These are phyloP conservation scores for Allium fistulosum DNA, from an alignment of 106 monocot species.

Conservation along the genomic window DNA sequence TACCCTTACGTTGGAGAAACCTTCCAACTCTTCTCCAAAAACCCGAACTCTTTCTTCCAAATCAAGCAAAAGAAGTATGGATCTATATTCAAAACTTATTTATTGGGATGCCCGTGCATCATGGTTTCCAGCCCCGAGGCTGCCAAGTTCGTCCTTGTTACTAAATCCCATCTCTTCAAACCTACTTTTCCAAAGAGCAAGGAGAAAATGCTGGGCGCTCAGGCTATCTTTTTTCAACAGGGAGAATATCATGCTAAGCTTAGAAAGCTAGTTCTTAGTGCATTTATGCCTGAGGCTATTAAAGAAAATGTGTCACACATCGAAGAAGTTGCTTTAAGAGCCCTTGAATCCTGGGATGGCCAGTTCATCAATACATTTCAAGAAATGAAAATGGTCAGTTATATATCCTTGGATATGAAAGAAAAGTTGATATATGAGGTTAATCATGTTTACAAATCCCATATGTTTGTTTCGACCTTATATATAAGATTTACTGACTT, in stretches of 20 bases:
- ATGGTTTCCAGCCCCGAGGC: slow-evolving; percentile 46
- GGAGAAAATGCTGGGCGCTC: slow-evolving; percentile 74
- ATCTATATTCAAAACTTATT: slow-evolving; percentile 79
- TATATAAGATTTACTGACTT: too few relatives aligned
- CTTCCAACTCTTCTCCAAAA: slow-evolving; percentile 52
- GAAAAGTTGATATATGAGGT: too few relatives aligned
- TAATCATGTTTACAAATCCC: neutral
- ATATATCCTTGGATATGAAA: too few relatives aligned
- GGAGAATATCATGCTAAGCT: slow-evolving; percentile 68
- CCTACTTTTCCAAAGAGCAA: slow-evolving; percentile 93
- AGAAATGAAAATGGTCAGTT: slow-evolving; percentile 83
- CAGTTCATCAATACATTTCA: slow-evolving; percentile 62
- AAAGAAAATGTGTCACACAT: slow-evolving; percentile 28
- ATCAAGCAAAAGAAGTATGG: slow-evolving; percentile 47
- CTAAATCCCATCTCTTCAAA: slow-evolving; percentile 76
- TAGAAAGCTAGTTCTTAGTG: slow-evolving; percentile 60
- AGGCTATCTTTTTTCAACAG: slow-evolving; percentile 95
- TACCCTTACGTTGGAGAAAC: slow-evolving; percentile 73
- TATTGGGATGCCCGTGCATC: slow-evolving; percentile 65
- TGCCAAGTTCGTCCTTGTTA: slow-evolving; percentile 74
- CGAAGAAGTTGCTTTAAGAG: slow-evolving; percentile 39
- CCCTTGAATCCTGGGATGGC: slow-evolving; percentile 66
- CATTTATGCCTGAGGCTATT: slow-evolving; percentile 75
- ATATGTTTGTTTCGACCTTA: too few relatives aligned
- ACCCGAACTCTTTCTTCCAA: slow-evolving; percentile 50